A percentile compares a stretch with the other conserved stretches of the same genome.
phyloP scores from a whole-genome alignment of 2,329 filamentous ascomycete species.

The Fusarium anguioides region DNA sequence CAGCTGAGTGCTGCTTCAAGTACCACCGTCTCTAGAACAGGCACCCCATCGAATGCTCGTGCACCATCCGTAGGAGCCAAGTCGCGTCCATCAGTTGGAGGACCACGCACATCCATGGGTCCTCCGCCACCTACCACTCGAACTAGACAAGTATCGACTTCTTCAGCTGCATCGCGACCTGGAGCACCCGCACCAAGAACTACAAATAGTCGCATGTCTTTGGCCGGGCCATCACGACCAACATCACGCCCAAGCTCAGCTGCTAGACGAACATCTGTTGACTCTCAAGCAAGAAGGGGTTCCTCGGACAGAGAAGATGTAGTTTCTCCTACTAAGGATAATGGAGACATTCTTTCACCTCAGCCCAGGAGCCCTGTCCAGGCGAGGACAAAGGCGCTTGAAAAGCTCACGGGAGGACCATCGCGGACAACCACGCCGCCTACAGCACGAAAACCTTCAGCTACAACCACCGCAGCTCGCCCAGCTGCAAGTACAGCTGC shows the following conservation, averaged over 20 bases:
- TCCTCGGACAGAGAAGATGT: constrained; percentile 52
- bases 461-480: constrained; percentile 46
- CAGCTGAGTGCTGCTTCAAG: constrained; percentile 70
- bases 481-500: constrained; percentile 61
- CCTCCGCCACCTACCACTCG: constrained; percentile 64
- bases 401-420: constrained; percentile 60
- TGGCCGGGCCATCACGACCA: constrained; percentile 51
- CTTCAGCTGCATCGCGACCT: constrained; percentile 53
- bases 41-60: constrained; percentile 69
- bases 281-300: constrained; percentile 58
- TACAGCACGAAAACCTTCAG: constrained; percentile 44
- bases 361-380: constrained; percentile 63
- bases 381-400: constrained; percentile 62
- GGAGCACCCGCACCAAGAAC: constrained; percentile 52
- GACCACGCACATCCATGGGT: constrained; percentile 72
- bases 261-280: constrained; percentile 59
- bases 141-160: constrained; percentile 58
- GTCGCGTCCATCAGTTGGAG: constrained; percentile 66
- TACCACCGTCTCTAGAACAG: constrained; percentile 69
- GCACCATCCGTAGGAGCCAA: constrained; percentile 59
- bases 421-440: constrained; percentile 48
- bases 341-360: constrained; percentile 62
- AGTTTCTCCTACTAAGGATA: constrained; percentile 60
- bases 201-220: constrained; percentile 55
- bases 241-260: constrained; percentile 52